These are phyloP conservation scores for Flueggea neowawraea DNA, from an alignment of 441 rosid species.

Conservation along the genomic window DNA sequence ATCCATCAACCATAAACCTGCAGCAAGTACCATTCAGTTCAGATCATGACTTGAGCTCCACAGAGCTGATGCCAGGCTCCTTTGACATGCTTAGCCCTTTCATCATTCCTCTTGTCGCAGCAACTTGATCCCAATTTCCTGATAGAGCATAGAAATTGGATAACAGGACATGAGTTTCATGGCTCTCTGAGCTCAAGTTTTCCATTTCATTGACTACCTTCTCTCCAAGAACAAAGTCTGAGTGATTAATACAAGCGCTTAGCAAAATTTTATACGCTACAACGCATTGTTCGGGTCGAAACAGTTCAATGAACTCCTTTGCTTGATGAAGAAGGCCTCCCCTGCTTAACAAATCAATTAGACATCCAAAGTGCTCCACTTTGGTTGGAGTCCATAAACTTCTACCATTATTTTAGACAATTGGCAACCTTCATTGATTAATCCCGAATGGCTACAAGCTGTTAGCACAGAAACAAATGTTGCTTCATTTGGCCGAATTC, in stretches of 20 bases:
- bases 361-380: conserved; percentile 26
- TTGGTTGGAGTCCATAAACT: conserved; percentile 14
- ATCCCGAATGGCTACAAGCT: conserved; percentile 31
- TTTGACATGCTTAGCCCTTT: conserved; percentile 12
- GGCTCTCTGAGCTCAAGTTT: conserved; percentile 10
- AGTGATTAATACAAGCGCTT: conserved; percentile 24
- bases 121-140: conserved; percentile 26
- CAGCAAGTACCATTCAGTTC: background rate
- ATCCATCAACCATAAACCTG: background rate
- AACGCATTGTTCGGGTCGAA: conserved; percentile 10
- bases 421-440: conserved; percentile 24
- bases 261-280: conserved; percentile 24
- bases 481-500: conserved; percentile 22
- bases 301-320: conserved; percentile 18
- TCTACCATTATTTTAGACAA: conserved; percentile 21
- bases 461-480: conserved; percentile 25
- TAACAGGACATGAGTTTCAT: conserved; percentile 15
- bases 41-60: conserved; percentile 4
- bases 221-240: conserved; percentile 20
- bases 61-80: conserved; percentile 23
- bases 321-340: conserved; percentile 27
- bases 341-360: conserved; percentile 23
- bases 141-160: conserved; percentile 29
- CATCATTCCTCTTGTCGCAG: conserved; percentile 17
- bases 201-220: conserved; percentile 17